Evolutionary conservation across 805 yeast genomes (phyloP), one percentile per base, ranked within the genome.

Genomic region (Candida mattraensis): DNA sequence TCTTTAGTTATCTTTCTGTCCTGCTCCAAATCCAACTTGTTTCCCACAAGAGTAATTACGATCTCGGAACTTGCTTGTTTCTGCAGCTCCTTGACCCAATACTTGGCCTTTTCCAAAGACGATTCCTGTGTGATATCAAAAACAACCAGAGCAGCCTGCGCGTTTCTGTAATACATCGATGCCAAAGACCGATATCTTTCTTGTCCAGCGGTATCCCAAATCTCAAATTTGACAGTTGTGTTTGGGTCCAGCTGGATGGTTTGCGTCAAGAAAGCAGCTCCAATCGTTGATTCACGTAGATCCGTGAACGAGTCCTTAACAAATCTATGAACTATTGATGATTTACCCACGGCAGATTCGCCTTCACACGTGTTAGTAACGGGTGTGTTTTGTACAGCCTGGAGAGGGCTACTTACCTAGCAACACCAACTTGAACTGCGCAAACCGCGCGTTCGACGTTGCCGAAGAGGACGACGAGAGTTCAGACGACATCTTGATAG

Each of bases 161-260:
- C 84, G 52, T 82, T 82, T 48, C 94, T 60, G 58, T 84, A 84
- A 61, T 84, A 84, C 88, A 84, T 84, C 19, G 91, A 88, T 4
- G 91, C 86, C 46, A 84, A 64, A 0, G 87, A 78, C 44, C 83
- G 72, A 52, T 83, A 84, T 37, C 94, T 63, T 51, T 84, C 93
- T 57, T 84, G 93, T 5, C 94, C 93, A 0, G 91, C 89, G 2
- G 91, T 83, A 54, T 84, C 94, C 94, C 93, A 84, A 34, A 84
- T 82, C 54, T 84, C 93, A 47, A 82, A 75, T 56, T 83, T 82
- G 27, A 83, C 73, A 1, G 78, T 76, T 11, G 76, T 72, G 20
- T 55, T 48, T 22, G 66, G 75, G 35, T 74, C 75, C n/a, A 77
- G 53, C 13, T 74, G 71, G 29, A 83, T 74, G 3, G 79, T 68